These are phyloP conservation scores for Geotrichum siamense DNA, from an alignment of 1,139 yeast species.

Conservation along the genomic window DNA sequence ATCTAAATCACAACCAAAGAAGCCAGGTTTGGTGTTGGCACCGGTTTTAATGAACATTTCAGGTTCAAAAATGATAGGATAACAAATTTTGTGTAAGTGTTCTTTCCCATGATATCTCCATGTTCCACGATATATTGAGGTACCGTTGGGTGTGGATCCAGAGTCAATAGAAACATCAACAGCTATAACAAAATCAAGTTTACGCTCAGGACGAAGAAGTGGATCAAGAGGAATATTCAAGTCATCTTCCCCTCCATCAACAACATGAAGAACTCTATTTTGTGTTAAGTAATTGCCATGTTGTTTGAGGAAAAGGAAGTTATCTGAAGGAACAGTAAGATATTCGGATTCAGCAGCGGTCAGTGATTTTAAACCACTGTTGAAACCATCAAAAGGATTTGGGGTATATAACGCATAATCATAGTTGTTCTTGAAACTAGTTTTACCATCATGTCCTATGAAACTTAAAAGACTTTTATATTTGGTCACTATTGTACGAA, in stretches of 20 bases:
- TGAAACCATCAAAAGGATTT: slow-evolving; percentile 20
- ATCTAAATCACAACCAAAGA: slow-evolving; percentile 66
- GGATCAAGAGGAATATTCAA: slow-evolving; percentile 78
- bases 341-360: slow-evolving; percentile 11
- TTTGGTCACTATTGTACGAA: slow-evolving; percentile 13
- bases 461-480: slow-evolving; percentile 10
- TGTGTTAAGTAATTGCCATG: slow-evolving; percentile 31
- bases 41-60: slow-evolving; percentile 49
- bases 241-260: slow-evolving; percentile 81
- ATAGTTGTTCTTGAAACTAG: slow-evolving; percentile 15
- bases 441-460: slow-evolving; percentile 11
- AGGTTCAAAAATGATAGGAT: slow-evolving; percentile 68
- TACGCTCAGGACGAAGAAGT: slow-evolving; percentile 58
- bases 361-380: slow-evolving; percentile 6
- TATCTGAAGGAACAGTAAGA: slow-evolving; percentile 3
- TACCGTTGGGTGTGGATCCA: slow-evolving; percentile 24
- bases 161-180: slow-evolving; percentile 42
- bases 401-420: slow-evolving; percentile 23
- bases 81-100: slow-evolving; percentile 53
- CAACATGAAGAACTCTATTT: slow-evolving; percentile 42
- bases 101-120: slow-evolving; percentile 24
- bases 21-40: slow-evolving; percentile 40
- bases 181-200: slow-evolving; percentile 68
- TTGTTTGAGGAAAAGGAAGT: slow-evolving; percentile 25
- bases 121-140: slow-evolving; percentile 21